A percentile compares a stretch with the other conserved stretches of the same genome.
phyloP scores from a whole-genome alignment of 345 rosid genomes.

The Citrus glauca region DNA sequence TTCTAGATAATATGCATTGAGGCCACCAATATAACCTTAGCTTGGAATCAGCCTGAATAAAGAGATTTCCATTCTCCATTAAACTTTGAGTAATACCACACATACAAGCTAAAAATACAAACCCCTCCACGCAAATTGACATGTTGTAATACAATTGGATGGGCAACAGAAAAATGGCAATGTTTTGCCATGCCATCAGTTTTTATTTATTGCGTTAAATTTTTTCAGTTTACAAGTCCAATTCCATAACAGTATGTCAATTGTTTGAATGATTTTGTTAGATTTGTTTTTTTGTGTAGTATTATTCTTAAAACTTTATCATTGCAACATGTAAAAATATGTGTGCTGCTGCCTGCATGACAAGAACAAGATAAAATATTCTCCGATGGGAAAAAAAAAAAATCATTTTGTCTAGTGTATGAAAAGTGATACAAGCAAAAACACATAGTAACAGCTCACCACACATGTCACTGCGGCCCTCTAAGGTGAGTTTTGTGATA shows the following conservation, averaged over 20 bases:
- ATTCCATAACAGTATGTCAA: neutral
- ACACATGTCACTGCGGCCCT: conserved; percentile 66
- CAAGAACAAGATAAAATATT: neutral
- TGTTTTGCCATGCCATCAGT: neutral
- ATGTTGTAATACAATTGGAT: neutral
- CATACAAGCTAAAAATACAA: no score
- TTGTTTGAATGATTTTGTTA: neutral
- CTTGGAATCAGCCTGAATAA: neutral
- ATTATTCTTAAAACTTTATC: neutral
- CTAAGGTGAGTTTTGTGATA: conserved; percentile 55
- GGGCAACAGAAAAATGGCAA: neutral
- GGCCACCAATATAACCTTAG: neutral
- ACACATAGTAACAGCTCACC: conserved; percentile 43
- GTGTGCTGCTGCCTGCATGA: neutral
- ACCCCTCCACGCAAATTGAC: no score
- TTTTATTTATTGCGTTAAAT: neutral
- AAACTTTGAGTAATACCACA: neutral
- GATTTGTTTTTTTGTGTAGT: neutral
- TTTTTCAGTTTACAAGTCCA: neutral
- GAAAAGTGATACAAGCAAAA: neutral
- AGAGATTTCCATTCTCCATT: neutral
- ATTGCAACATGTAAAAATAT: neutral
- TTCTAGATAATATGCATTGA: neutral
- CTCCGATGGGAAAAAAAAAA: neutral
- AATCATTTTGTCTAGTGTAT: neutral